Conservation (phyloP, 768 basidiomycete genomes). For the Suillus clintonianus region DNA sequence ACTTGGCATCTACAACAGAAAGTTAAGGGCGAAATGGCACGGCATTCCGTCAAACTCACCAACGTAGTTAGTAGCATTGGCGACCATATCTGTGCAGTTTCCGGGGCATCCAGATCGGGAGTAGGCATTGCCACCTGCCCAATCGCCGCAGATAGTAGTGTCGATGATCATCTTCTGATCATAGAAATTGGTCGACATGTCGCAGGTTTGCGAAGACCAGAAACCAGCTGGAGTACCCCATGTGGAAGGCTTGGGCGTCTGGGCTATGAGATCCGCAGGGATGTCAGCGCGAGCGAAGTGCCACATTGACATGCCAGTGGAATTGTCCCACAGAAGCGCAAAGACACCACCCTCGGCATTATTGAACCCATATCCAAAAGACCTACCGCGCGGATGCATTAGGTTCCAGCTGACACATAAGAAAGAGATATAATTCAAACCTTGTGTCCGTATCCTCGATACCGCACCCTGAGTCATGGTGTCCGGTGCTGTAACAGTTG, state of each 20-base stretch:
- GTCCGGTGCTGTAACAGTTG: slow-evolving; percentile 41
- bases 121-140: slow-evolving; percentile 25
- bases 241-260: slow-evolving; percentile 44
- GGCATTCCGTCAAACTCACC: slow-evolving; percentile 31
- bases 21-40: neutral
- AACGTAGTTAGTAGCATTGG: slow-evolving; percentile 57
- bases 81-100: slow-evolving; percentile 48
- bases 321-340: slow-evolving; percentile 51
- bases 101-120: slow-evolving; percentile 37
- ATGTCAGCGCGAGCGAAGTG: slow-evolving; percentile 53
- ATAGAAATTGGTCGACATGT: slow-evolving; percentile 51
- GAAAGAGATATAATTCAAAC: neutral
- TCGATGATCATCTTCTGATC: slow-evolving; percentile 49
- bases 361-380: slow-evolving; percentile 45
- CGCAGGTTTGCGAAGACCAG: slow-evolving; percentile 50
- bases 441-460: slow-evolving; percentile 41
- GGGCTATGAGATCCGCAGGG: slow-evolving; percentile 49
- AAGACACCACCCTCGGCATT: slow-evolving; percentile 50
- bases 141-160: slow-evolving; percentile 35
- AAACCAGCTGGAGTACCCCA: slow-evolving; percentile 57
- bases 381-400: slow-evolving; percentile 2
- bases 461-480: slow-evolving; percentile 50
- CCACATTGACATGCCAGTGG: slow-evolving; percentile 56
- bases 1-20: slow-evolving; percentile 46
- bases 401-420: slow-evolving; percentile 35